Conservation (phyloP, 192 early-diverging fungal species). For the Entomortierella lignicola region DNA sequence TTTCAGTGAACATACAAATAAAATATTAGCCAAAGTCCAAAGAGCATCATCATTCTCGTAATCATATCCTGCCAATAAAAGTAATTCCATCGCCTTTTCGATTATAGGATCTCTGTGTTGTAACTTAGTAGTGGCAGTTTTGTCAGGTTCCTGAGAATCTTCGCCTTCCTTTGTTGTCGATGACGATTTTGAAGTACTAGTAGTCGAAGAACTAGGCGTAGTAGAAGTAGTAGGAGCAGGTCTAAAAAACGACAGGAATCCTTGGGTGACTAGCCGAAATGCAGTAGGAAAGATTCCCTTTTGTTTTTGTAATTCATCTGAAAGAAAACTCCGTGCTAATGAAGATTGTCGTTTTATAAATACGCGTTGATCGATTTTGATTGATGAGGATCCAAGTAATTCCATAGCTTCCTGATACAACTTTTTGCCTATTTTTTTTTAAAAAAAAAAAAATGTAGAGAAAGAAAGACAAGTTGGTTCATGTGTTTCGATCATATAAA, state of each 20-base stretch:
- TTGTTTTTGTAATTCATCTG: constrained; percentile 46
- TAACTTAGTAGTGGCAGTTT: background rate
- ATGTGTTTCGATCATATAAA: background rate
- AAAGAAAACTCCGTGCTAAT: constrained; percentile 23
- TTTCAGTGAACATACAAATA: constrained; percentile 65
- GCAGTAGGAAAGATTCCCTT: constrained; percentile 47
- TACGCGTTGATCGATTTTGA: constrained; percentile 29
- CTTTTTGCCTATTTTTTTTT: constrained; percentile 13
- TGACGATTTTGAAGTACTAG: constrained; percentile 10
- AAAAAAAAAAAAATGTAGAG: background rate
- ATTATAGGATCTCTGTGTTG: constrained; percentile 37
- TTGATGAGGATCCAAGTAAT: constrained; percentile 13
- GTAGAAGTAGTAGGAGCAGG: constrained; percentile 1
- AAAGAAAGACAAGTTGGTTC: background rate
- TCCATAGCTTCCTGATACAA: constrained; percentile 33
- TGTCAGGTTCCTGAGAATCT: background rate
- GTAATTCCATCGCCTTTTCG: constrained; percentile 51
- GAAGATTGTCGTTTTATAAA: constrained; percentile 37
- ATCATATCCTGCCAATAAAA: constrained; percentile 61
- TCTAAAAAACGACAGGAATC: constrained; percentile 43
- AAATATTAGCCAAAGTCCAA: constrained; percentile 76
- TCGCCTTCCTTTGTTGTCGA: constrained; percentile 3
- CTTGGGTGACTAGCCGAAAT: constrained; percentile 42
- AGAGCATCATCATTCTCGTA: constrained; percentile 66
- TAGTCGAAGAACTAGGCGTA: too few relatives aligned